Evolutionary conservation across 768 basidiomycete genomes (phyloP).

Genomic region (Mycena kentingensis): DNA sequence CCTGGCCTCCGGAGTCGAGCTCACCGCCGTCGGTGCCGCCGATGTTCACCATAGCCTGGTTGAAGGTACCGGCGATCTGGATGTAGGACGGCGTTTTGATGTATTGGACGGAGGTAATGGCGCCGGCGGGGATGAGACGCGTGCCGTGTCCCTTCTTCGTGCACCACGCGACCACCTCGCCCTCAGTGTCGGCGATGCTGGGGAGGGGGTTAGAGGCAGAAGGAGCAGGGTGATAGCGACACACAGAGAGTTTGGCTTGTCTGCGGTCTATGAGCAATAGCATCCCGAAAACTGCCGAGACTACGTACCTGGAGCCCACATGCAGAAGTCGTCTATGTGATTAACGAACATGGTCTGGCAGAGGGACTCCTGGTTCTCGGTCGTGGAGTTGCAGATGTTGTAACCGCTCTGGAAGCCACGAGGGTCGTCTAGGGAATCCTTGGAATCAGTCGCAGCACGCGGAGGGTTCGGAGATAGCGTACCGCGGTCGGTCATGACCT

Average conservation of each 20-base stretch:
- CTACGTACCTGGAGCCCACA: constrained; percentile 58
- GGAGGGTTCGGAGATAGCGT: too few species aligned
- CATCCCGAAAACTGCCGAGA: too few species aligned
- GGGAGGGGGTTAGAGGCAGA: neutral
- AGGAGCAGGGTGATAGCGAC: neutral
- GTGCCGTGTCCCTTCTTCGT: constrained; percentile 63
- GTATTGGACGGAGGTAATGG: constrained; percentile 58
- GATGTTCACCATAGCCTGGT: constrained; percentile 43
- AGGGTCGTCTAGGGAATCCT: constrained; percentile 28
- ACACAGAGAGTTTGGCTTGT: constrained; percentile 41
- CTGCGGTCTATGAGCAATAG: too few species aligned
- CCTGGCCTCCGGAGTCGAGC: constrained; percentile 58
- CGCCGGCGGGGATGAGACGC: constrained; percentile 60
- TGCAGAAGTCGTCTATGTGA: constrained; percentile 58
- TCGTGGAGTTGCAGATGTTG: constrained; percentile 61
- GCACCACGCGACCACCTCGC: constrained; percentile 68
- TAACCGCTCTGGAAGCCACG: constrained; percentile 64
- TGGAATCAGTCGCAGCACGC: too few species aligned
- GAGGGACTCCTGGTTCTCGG: constrained; percentile 52
- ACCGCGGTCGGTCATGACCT: constrained; percentile 19
- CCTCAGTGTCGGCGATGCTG: constrained; percentile 59
- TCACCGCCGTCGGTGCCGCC: constrained; percentile 47
- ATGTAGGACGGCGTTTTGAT: constrained; percentile 55
- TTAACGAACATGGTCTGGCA: constrained; percentile 62
- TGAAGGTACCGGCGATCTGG: constrained; percentile 56